Evolutionary conservation across 2,329 filamentous ascomycete genomes (phyloP), one percentile per base, ranked within the genome.

Genomic region (Hymenoscyphus salicellus): DNA sequence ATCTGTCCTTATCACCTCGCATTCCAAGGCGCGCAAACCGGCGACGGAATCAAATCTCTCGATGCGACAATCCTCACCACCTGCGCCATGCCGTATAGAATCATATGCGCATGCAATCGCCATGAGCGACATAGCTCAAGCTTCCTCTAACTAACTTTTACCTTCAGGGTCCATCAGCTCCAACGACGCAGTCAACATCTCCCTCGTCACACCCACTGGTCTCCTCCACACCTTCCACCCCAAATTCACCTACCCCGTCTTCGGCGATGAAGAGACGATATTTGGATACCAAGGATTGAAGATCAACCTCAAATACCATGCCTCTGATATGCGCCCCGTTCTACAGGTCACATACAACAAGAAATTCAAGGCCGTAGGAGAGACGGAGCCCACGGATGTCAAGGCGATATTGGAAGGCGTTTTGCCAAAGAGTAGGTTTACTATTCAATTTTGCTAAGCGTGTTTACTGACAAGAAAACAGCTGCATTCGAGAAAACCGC

Each of bases 201-300:
- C 84, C 61, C 81, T 91, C 41, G 78, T 86, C 20, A 79, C 80
- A 49, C 81, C 84, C 11, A 77, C 80, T 59, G 86, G 84, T 71
- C 84, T 83, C 36, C 79, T 89, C 70, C 83, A 85, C 30, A 84
- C 85, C 32, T 98, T 99, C 77, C 84, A 91, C 66, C 96, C 95
- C 0, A 85, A 86, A 74, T 96, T 93, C 76, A 97, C 94, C 20
- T 97, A 98, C 77, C 82, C 92, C 1, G 90, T 99, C 68, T 97
- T 98, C 71, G 92, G 92, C 73, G 90, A 98, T n/a, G 89, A 95
- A 8, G 93, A 99, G 77, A 85, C 84, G 33, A 94, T 98, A 69
- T 93, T 96, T 72, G 94, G 94, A 43, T 97, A 97, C 81, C 89
- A 92, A 75, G 87, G 87, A 62, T 83, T 97, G 63, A 86, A 87